Conservation (phyloP, 1,284 basidiomycete species). For the Mycosarcoma mackinlayi region DNA sequence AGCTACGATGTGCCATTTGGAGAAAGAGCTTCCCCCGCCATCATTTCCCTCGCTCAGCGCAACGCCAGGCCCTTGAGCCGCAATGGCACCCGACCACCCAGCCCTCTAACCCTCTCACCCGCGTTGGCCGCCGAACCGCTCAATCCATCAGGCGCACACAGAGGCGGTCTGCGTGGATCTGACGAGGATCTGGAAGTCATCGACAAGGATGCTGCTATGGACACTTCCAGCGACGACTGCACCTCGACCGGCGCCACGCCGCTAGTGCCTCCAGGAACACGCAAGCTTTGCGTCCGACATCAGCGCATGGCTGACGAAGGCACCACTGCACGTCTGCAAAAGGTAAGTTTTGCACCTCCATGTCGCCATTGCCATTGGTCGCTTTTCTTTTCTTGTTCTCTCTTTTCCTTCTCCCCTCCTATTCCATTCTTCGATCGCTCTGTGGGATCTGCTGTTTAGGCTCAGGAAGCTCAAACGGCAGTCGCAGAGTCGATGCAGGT, state of each 20-base stretch:
- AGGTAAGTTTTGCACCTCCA: constrained; percentile 74
- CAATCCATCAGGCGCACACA: constrained; percentile 43
- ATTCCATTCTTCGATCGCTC: constrained; percentile 9
- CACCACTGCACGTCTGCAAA: constrained; percentile 89
- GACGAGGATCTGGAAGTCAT: constrained; percentile 37
- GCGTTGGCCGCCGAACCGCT: constrained; percentile 14
- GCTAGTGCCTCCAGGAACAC: constrained; percentile 47
- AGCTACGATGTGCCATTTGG: constrained; percentile 46
- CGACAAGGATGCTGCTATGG: constrained; percentile 28
- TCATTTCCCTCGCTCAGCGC: constrained; percentile 44
- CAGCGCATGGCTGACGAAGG: constrained; percentile 98
- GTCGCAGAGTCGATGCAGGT: constrained; percentile 28
- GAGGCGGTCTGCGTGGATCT: constrained; percentile 49
- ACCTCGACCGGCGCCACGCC: constrained; percentile 33
- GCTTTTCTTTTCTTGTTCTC: constrained; percentile 1
- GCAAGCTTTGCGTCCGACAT: constrained; percentile 86
- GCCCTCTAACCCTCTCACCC: constrained; percentile 26
- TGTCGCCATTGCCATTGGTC: constrained; percentile 1
- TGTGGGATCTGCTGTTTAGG: neutral
- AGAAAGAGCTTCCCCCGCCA: constrained; percentile 43
- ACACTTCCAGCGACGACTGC: constrained; percentile 10
- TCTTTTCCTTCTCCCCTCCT: constrained; percentile 2
- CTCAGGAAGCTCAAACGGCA: neutral
- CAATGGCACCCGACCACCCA: constrained; percentile 25
- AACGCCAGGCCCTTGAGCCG: constrained; percentile 30